Evolutionary conservation across 2,329 filamentous ascomycete species (phyloP).

Genomic region (Fusarium graminum): DNA sequence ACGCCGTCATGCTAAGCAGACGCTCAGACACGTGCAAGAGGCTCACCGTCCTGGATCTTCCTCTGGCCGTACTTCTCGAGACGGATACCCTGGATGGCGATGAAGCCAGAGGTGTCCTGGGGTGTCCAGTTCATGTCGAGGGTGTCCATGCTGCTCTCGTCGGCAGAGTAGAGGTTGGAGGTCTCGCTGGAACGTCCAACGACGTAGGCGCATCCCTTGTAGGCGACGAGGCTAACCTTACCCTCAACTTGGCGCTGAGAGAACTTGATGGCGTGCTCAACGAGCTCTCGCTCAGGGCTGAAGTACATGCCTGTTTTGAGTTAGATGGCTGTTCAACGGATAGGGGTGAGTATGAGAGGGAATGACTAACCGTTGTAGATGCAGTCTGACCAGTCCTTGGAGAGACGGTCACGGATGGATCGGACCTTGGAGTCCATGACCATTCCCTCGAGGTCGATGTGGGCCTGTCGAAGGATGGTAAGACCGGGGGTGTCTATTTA

Average conservation of each 20-base stretch:
- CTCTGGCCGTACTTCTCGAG: conserved; percentile 62
- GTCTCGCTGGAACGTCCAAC: conserved; percentile 60
- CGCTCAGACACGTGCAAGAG: conserved; percentile 45
- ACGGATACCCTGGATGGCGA: conserved; percentile 56
- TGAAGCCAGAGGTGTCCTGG: conserved; percentile 77
- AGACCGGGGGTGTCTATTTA: conserved; percentile 15
- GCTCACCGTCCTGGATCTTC: conserved; percentile 56
- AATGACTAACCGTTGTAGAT: conserved; percentile 26
- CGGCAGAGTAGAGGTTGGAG: conserved; percentile 65
- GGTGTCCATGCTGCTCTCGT: conserved; percentile 63
- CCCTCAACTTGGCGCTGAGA: conserved; percentile 66
- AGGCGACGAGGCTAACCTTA: conserved; percentile 48
- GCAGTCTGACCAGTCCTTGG: conserved; percentile 62
- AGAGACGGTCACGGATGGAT: conserved; percentile 65
- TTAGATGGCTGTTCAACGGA: neutral
- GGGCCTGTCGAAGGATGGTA: conserved; percentile 46
- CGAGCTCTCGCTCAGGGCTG: conserved; percentile 65
- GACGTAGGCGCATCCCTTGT: conserved; percentile 65
- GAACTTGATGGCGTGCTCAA: conserved; percentile 72
- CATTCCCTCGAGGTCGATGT: conserved; percentile 65
- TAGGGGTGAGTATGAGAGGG: neutral
- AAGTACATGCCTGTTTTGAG: conserved; percentile 58
- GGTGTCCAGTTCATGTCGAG: conserved; percentile 71
- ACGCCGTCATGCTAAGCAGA: neutral
- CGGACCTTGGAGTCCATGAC: conserved; percentile 68